These are phyloP conservation scores for Calonectria pauciramosa DNA, from an alignment of 2,329 filamentous ascomycete species.

Conservation along the genomic window DNA sequence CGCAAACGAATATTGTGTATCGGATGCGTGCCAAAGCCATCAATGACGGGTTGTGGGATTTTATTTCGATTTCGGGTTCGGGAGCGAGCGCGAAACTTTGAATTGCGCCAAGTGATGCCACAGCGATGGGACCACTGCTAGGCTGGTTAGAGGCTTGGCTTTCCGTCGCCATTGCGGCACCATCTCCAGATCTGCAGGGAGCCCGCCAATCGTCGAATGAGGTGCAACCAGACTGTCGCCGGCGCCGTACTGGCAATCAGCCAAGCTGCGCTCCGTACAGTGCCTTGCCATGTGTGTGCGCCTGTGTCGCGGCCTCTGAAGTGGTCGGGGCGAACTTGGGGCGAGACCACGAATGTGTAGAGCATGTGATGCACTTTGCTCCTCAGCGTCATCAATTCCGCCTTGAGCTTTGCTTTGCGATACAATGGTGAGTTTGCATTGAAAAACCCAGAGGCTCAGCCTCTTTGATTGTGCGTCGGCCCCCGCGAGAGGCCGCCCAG, in stretches of 20 bases:
- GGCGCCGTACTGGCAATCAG: background rate
- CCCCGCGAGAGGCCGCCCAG: conserved; percentile 39
- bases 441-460: conserved; percentile 35
- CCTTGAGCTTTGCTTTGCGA: background rate
- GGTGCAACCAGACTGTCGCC: conserved; percentile 13
- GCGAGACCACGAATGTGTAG: background rate
- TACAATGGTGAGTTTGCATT: conserved; percentile 4
- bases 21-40: background rate
- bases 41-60: background rate
- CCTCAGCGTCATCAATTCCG: conserved; percentile 7
- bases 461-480: conserved; percentile 33
- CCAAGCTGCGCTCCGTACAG: background rate
- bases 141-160: conserved; percentile 30
- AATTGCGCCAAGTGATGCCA: conserved; percentile 15
- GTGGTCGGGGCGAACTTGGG: background rate
- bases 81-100: background rate
- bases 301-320: background rate
- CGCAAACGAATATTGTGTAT: background rate
- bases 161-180: conserved; percentile 24
- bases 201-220: conserved; percentile 16
- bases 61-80: background rate
- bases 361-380: background rate
- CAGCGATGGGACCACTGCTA: conserved; percentile 21
- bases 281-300: background rate
- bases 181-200: conserved; percentile 24